Evolutionary conservation across 2,329 filamentous ascomycete species (phyloP).

Genomic region (Aspergillus fructus): DNA sequence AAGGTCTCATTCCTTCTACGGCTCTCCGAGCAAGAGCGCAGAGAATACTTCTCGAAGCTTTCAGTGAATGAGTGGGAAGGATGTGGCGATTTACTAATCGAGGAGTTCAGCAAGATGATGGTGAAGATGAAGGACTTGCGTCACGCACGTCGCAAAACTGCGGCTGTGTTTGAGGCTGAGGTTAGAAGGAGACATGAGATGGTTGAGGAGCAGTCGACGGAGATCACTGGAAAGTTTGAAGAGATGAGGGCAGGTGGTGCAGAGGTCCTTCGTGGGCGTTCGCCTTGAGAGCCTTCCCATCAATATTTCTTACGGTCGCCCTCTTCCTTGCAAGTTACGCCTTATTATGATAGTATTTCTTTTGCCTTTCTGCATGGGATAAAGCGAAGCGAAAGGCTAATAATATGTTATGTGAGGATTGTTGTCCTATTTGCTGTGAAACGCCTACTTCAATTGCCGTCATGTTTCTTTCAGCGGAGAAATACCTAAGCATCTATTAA

Average conservation of each 20-base stretch:
- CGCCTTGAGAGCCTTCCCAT: constrained; percentile 17
- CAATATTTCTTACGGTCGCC: not conserved
- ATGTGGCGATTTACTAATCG: constrained; percentile 61
- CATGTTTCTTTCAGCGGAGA: not conserved
- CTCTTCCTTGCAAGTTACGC: not conserved
- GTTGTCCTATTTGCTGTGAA: not conserved
- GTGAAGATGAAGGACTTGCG: constrained; percentile 53
- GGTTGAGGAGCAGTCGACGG: constrained; percentile 50
- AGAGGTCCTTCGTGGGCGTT: constrained; percentile 49
- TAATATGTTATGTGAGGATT: not conserved
- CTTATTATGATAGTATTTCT: not conserved
- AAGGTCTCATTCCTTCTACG: constrained; percentile 39
- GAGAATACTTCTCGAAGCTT: constrained; percentile 53
- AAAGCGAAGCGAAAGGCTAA: not conserved
- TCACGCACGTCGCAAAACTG: constrained; percentile 54
- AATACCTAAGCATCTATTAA: constrained; percentile 1
- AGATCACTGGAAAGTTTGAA: constrained; percentile 50
- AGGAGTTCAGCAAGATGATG: constrained; percentile 53
- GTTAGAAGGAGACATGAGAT: constrained; percentile 53
- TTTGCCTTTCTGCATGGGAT: not conserved
- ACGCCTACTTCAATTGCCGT: not conserved
- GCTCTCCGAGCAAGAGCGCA: constrained; percentile 42
- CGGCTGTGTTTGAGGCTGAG: constrained; percentile 55
- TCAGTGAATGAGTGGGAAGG: constrained; percentile 60
- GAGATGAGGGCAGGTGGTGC: constrained; percentile 57